Evolutionary conservation across 208 protist species (phyloP).

Genomic region (Trypanosoma vivax): DNA sequence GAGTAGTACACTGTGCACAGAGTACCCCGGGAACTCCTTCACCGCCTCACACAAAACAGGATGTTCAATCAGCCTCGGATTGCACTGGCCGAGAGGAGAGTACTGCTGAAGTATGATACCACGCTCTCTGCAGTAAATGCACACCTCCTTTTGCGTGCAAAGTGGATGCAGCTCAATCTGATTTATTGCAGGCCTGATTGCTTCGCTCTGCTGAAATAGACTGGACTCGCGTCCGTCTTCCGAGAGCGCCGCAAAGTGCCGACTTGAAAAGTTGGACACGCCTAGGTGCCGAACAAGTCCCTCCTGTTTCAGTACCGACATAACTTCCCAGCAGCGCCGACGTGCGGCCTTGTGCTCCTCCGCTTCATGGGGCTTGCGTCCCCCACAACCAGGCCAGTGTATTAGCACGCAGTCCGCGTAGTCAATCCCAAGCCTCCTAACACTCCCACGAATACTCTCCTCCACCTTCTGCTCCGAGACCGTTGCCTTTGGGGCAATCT

Average conservation of each 20-base stretch:
- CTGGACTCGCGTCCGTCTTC: not conserved
- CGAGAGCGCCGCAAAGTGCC: slow-evolving; percentile 53
- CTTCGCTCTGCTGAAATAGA: slow-evolving; percentile 3
- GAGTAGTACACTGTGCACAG: slow-evolving; percentile 43
- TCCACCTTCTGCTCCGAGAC: slow-evolving; percentile 22
- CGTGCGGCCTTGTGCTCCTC: slow-evolving; percentile 47
- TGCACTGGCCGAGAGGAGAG: slow-evolving; percentile 55
- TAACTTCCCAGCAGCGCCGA: slow-evolving; percentile 52
- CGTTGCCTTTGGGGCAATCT: slow-evolving; percentile 71
- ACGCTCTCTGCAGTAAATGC: slow-evolving; percentile 36
- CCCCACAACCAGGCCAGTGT: slow-evolving; percentile 81
- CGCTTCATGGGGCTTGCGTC: slow-evolving; percentile 33
- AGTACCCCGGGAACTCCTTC: slow-evolving; percentile 32
- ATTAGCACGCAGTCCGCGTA: slow-evolving; percentile 75
- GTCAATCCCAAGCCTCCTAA: slow-evolving; percentile 47
- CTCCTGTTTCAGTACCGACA: slow-evolving; percentile 46
- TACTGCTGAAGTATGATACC: slow-evolving; percentile 82
- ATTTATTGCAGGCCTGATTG: slow-evolving; percentile 31
- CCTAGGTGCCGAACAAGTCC: slow-evolving; percentile 54
- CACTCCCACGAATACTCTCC: slow-evolving; percentile 39
- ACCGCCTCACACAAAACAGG: slow-evolving; percentile 34
- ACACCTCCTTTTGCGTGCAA: slow-evolving; percentile 53
- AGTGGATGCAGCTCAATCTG: slow-evolving; percentile 88
- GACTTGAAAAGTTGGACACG: slow-evolving; percentile 74
- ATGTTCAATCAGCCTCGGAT: slow-evolving; percentile 44